phyloP scores from a whole-genome alignment of 306 rosid genomes.

The Cicer arietinum region DNA sequence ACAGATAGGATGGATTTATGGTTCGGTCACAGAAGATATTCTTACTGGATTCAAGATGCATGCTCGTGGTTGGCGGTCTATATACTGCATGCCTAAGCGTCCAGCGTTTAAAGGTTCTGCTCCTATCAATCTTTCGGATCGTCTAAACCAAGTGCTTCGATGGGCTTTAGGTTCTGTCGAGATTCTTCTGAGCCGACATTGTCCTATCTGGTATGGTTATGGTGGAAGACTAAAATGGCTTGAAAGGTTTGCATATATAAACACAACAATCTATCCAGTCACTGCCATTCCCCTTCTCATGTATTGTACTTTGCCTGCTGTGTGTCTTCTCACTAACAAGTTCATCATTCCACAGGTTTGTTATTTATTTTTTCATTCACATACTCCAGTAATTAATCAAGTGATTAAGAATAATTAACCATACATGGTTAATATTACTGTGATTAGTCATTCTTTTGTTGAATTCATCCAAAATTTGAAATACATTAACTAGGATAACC shows the following conservation, averaged over 20 bases:
- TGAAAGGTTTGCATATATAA: constrained; percentile 89
- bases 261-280: constrained; percentile 96
- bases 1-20: constrained; percentile 99
- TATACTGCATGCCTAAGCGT: constrained; percentile 91
- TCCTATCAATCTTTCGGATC: constrained; percentile 97
- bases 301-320: constrained; percentile 94
- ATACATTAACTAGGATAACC: constrained; percentile 7
- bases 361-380: constrained; percentile 32
- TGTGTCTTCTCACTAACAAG: constrained; percentile 95
- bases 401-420: background rate
- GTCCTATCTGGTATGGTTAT: constrained; percentile 98
- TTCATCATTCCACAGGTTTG: constrained; percentile 98
- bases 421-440: background rate
- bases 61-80: constrained; percentile 97
- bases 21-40: constrained; percentile 98
- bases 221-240: constrained; percentile 94
- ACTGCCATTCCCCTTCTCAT: constrained; percentile 90
- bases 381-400: background rate
- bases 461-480: constrained; percentile 7
- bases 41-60: constrained; percentile 99
- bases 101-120: constrained; percentile 98
- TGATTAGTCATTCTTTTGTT: constrained; percentile 9
- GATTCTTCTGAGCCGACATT: constrained; percentile 91
- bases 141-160: constrained; percentile 95
- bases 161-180: constrained; percentile 99